A percentile compares a stretch with the other conserved stretches of the same genome.
Evolutionary conservation across 2,329 filamentous ascomycete species (phyloP).

Genomic region (Scortechinia acanthostroma): DNA sequence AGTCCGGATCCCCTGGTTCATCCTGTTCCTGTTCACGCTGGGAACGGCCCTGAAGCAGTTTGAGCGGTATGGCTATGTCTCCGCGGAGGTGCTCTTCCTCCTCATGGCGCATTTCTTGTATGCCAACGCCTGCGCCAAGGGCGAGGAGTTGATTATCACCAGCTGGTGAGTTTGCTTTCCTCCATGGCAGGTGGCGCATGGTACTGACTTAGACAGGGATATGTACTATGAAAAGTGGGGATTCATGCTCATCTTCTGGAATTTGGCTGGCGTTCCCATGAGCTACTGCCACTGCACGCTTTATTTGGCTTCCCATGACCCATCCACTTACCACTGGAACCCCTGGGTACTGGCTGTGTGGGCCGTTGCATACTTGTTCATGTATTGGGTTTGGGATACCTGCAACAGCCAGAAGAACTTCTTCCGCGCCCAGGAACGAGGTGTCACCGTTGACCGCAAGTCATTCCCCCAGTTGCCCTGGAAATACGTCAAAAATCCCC

Average conservation of each 20-base stretch:
- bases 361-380: constrained; percentile 60
- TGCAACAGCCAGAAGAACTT: constrained; percentile 80
- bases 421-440: constrained; percentile 67
- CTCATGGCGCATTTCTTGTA: constrained; percentile 77
- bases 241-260: constrained; percentile 89
- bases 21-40: constrained; percentile 64
- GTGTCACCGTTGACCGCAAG: constrained; percentile 54
- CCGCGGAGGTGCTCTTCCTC: constrained; percentile 68
- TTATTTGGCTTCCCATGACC: constrained; percentile 70
- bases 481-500: constrained; percentile 67
- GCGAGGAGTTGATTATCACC: constrained; percentile 73
- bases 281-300: constrained; percentile 80
- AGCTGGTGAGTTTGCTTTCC: constrained; percentile 43
- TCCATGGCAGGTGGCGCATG: neutral
- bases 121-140: constrained; percentile 76
- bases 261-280: constrained; percentile 73
- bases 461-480: constrained; percentile 77
- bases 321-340: constrained; percentile 63
- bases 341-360: constrained; percentile 48
- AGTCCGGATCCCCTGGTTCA: constrained; percentile 80
- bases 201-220: constrained; percentile 33
- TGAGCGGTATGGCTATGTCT: constrained; percentile 71
- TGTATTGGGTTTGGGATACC: constrained; percentile 81
- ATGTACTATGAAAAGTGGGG: constrained; percentile 88
- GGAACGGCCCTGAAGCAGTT: constrained; percentile 68